These are phyloP conservation scores for Elongisporangium anandrum DNA, from an alignment of 352 stramenopile genomes.

Conservation along the genomic window DNA sequence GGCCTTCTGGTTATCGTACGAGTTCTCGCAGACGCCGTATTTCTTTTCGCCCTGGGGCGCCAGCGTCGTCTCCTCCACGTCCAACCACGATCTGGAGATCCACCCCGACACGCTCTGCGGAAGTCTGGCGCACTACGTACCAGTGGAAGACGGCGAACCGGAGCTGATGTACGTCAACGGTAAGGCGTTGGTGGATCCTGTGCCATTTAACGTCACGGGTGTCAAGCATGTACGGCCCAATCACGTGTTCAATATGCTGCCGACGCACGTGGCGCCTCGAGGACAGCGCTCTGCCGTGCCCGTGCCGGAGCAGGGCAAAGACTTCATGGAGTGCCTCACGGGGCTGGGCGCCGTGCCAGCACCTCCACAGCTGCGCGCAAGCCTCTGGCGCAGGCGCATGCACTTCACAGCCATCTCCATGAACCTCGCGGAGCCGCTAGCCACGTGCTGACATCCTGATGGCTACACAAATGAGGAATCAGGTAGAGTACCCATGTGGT, in stretches of 20 bases:
- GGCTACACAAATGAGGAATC: not conserved
- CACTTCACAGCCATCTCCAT: conserved; percentile 52
- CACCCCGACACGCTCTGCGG: conserved; percentile 24
- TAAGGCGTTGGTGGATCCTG: conserved; percentile 31
- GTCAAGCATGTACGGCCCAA: conserved; percentile 19
- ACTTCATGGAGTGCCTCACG: conserved; percentile 48
- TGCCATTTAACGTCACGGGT: conserved; percentile 27
- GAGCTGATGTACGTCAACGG: conserved; percentile 44
- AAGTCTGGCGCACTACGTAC: conserved; percentile 16
- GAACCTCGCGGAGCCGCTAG: conserved; percentile 30
- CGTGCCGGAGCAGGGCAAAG: conserved; percentile 18
- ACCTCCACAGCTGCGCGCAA: conserved; percentile 21
- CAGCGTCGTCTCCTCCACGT: conserved; percentile 17
- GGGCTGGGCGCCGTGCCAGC: conserved; percentile 35
- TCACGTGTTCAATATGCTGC: conserved; percentile 38
- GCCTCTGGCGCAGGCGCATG: conserved; percentile 31
- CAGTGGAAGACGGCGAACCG: conserved; percentile 7
- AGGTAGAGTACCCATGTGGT: conserved; percentile 3
- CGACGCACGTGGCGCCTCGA: conserved; percentile 39
- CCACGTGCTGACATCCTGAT: conserved; percentile 17
- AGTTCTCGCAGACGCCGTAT: conserved; percentile 31
- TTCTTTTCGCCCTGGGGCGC: conserved; percentile 41
- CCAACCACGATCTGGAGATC: conserved; percentile 19
- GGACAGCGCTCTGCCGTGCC: conserved; percentile 12
- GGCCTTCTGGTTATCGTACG: conserved; percentile 33